Conservation (phyloP, 2,329 filamentous ascomycete species). For the Reticulascus tulasneorum region DNA sequence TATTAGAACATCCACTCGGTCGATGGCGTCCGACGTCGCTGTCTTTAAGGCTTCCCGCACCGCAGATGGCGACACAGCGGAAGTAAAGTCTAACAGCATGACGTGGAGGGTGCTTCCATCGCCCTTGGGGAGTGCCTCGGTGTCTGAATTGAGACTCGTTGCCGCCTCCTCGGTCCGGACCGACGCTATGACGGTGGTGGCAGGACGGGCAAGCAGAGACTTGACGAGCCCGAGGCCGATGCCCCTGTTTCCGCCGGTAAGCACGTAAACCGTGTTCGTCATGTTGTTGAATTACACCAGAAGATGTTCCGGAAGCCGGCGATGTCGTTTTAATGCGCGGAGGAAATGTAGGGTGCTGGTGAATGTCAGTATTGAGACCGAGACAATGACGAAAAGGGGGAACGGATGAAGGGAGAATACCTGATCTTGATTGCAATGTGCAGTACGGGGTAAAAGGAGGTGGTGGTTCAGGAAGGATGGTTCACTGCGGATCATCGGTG, state of each 20-base stretch:
- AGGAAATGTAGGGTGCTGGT: too few species aligned
- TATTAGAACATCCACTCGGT: constrained; percentile 45
- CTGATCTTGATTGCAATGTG: too few species aligned
- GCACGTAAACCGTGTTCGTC: constrained; percentile 27
- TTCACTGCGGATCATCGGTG: too few species aligned
- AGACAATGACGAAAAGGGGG: too few species aligned
- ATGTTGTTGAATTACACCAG: too few species aligned
- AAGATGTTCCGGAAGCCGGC: too few species aligned
- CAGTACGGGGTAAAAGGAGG: too few species aligned
- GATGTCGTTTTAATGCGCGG: too few species aligned
- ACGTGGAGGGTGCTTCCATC: constrained; percentile 25
- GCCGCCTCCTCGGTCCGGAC: constrained; percentile 25
- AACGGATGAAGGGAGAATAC: too few species aligned
- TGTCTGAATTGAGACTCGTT: constrained; percentile 9
- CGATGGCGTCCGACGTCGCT: constrained; percentile 24
- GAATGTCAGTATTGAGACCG: too few species aligned
- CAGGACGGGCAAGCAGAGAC: constrained; percentile 42
- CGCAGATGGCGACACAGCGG: constrained; percentile 17
- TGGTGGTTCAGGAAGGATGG: too few species aligned
- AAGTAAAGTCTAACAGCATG: constrained; percentile 32
- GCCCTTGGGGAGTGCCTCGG: constrained; percentile 21
- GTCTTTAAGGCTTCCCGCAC: constrained; percentile 20
- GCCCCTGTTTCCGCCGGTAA: constrained; percentile 38
- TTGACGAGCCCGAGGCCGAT: constrained; percentile 33
- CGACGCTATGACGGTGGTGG: constrained; percentile 42